phyloP scores from a whole-genome alignment of 805 yeast species.

The Kluyveromyces starmeri region DNA sequence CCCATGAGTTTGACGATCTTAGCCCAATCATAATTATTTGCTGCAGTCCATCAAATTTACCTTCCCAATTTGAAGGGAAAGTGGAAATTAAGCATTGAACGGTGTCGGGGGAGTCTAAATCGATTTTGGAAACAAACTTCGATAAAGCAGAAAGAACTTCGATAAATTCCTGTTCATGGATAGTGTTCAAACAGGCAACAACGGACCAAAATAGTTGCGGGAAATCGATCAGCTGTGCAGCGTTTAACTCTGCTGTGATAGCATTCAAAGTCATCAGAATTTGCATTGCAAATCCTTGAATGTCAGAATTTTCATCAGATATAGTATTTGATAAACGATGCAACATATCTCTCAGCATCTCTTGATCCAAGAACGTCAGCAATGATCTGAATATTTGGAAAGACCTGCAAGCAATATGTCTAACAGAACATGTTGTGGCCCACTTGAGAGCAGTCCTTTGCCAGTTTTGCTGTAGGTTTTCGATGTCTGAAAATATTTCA shows the following conservation, averaged over 20 bases:
- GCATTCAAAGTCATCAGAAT: slow-evolving; percentile 94
- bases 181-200: slow-evolving; percentile 81
- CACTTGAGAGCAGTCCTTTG: slow-evolving; percentile 72
- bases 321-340: slow-evolving; percentile 89
- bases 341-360: slow-evolving; percentile 87
- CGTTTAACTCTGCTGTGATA: slow-evolving; percentile 73
- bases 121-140: slow-evolving; percentile 79
- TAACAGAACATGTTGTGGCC: slow-evolving; percentile 97
- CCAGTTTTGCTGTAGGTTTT: slow-evolving; percentile 71
- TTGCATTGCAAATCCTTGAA: slow-evolving; percentile 96
- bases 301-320: slow-evolving; percentile 79
- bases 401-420: slow-evolving; percentile 94
- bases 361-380: slow-evolving; percentile 70
- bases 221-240: slow-evolving; percentile 70
- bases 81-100: slow-evolving; percentile 75
- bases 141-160: slow-evolving; percentile 78
- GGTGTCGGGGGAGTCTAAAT: slow-evolving; percentile 75
- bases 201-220: slow-evolving; percentile 96
- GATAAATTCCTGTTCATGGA: slow-evolving; percentile 87
- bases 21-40: slow-evolving; percentile 72
- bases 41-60: slow-evolving; percentile 83
- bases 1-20: slow-evolving; percentile 72
- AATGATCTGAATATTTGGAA: slow-evolving; percentile 87
- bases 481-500: slow-evolving; percentile 43
- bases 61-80: slow-evolving; percentile 95